Evolutionary conservation across 2,329 filamentous ascomycete species (phyloP), one percentile per base, ranked within the genome.

Genomic region (Claviceps africana): DNA sequence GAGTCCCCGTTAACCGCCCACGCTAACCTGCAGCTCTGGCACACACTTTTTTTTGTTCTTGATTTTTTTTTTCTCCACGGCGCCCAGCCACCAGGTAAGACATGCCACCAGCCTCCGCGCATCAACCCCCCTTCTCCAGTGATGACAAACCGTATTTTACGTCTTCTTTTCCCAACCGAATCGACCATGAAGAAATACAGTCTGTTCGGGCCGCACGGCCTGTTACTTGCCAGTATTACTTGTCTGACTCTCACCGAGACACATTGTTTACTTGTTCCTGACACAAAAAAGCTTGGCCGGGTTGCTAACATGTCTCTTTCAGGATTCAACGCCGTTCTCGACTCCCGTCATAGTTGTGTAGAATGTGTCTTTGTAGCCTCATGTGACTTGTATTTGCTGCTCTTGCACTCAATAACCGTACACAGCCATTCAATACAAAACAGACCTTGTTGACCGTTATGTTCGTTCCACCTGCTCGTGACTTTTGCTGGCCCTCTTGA

Each of bases 151-250:
- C 67, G 17, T 43, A n/a, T 70, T 65, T 72, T 71, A 75, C 74
- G 75, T 85, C 85, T 89, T 89, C 85, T 88, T 89, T 88, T 86
- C 83, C 83, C 78, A 82, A 76, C 84, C 73, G 84, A 90, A 78
- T 88, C 86, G 86, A 81, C 84, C 83, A 83, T 90, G 86, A 88
- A 81, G 82, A 87, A 83, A 53, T 65, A 72, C 66, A 73, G 75
- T 77, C 78, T 84, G 73, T 78, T 74, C 80, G 82, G 83, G 81
- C 73, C 71, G 71, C 70, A 71, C 68, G 77, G 49, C 81, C 82
- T 87, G 86, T 84, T 89, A 89, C 86, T 89, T 86, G 86, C 86
- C 86, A 90, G 86, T 89, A 89, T 83, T 75, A 70, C 73, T 78
- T 82, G 82, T 86, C 85, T 88, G 85, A 88, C 62, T 62, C 63